Evolutionary conservation across 2,329 filamentous ascomycete species (phyloP), one percentile per base, ranked within the genome.

Genomic region (Aspergillus transmontanensis): DNA sequence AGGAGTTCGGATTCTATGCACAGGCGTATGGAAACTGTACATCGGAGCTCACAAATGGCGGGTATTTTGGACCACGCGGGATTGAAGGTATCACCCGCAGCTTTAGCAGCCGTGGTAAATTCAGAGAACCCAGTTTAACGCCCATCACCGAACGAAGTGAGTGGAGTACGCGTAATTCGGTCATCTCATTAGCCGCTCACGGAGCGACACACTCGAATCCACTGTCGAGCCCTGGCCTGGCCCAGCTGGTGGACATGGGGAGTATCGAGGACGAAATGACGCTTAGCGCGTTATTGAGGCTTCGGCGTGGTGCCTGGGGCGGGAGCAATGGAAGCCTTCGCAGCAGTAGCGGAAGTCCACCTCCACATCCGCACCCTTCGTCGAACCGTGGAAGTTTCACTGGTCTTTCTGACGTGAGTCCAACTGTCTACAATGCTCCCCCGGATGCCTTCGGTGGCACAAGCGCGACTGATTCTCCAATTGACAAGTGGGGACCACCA

Each of bases 1-100:
- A 93, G 69, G 95, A 99, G 75, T 99, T 99, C 73, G 94, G 93
- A 0, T 99, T 99, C 76, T 99, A 97, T 76, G 93, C 94, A 28
- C 78, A 80, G 21, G 76, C 79, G 12, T 75, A 83, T 54, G 83
- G 82, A 23, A 81, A 80, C 34, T 79, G 80, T 60, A 81, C 81
- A 45, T 79, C 82, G 7, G 80, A 90, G 60, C 91, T 90, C 69
- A 85, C 88, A 16, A 91, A 93, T 69, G 95, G 95, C 32, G 95
- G 95, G 23, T 97, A 92, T 78, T 98, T 98, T 73, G 93, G 92
- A 1, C 87, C 91, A 0, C 88, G 90, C 23, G 90, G 90, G 2
- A 78, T 90, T 19, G 85, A 89, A 62, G 83, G 83, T 3, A 71
- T 89, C 46, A 80, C 80, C 59, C 87, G 92, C 41, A 89, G 85